A percentile compares a stretch with the other conserved stretches of the same genome.
phyloP scores from a whole-genome alignment of 768 basidiomycete genomes.

The Amanita thiersii region DNA sequence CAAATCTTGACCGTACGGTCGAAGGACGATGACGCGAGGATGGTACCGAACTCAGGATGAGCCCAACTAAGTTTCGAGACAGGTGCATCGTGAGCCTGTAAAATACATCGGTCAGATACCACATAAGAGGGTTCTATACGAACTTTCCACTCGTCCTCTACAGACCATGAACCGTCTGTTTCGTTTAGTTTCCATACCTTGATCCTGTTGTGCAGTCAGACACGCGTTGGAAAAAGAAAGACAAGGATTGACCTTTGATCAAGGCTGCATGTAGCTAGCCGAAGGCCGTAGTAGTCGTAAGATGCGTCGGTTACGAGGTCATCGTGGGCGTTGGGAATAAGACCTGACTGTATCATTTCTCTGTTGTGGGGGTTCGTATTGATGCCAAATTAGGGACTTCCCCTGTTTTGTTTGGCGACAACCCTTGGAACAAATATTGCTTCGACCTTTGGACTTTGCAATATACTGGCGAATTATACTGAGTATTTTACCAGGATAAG shows the following conservation, averaged over 20 bases:
- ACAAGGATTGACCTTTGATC: conserved; percentile 58
- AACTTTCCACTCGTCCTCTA: conserved; percentile 91
- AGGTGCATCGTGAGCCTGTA: conserved; percentile 90
- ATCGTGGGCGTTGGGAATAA: conserved; percentile 70
- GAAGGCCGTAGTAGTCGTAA: conserved; percentile 86
- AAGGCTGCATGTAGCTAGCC: conserved; percentile 72
- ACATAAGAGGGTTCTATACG: conserved; percentile 11
- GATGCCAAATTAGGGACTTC: not conserved
- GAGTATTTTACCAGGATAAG: too few species aligned
- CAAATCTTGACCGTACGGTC: conserved; percentile 92
- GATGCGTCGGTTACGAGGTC: conserved; percentile 81
- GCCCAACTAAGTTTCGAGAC: conserved; percentile 83
- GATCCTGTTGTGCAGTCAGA: conserved; percentile 40
- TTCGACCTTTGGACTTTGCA: too few species aligned
- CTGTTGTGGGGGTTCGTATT: not conserved
- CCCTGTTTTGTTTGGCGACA: conserved; percentile 1
- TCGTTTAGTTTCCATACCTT: conserved; percentile 84
- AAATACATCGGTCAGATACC: not conserved
- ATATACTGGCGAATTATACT: too few species aligned
- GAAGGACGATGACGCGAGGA: conserved; percentile 82
- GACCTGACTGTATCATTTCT: conserved; percentile 69
- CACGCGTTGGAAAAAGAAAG: conserved; percentile 4
- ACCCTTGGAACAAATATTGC: not conserved
- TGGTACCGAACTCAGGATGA: conserved; percentile 85
- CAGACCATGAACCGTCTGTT: conserved; percentile 60